Evolutionary conservation across 371 early-diverging fungal species (phyloP).

Genomic region (Modicella reniformis): DNA sequence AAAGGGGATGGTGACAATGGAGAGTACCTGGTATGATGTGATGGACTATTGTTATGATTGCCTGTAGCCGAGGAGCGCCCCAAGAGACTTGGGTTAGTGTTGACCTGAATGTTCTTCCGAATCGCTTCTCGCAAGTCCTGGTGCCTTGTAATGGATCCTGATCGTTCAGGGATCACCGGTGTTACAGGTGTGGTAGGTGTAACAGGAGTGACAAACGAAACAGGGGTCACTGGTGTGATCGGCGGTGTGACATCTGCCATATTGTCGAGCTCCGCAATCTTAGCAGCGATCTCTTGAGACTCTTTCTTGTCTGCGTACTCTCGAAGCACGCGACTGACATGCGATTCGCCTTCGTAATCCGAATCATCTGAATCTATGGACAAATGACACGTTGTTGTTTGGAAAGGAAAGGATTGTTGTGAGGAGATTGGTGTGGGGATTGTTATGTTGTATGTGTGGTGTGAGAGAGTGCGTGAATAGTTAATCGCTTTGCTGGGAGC

Average conservation of each 20-base stretch:
- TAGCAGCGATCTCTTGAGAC: slow-evolving; percentile 15
- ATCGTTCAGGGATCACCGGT: slow-evolving; percentile 1
- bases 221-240: too few relatives aligned
- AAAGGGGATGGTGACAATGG: not conserved
- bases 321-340: slow-evolving; percentile 63
- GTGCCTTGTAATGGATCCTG: slow-evolving; percentile 12
- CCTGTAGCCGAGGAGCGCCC: not conserved
- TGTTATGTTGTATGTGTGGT: too few relatives aligned
- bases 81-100: too few relatives aligned
- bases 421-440: too few relatives aligned
- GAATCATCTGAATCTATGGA: slow-evolving; percentile 64
- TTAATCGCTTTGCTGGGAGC: too few relatives aligned
- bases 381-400: not conserved
- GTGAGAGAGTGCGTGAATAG: too few relatives aligned
- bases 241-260: not conserved
- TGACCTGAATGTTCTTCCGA: slow-evolving; percentile 2
- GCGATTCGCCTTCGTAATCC: slow-evolving; percentile 65
- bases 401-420: not conserved
- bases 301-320: slow-evolving; percentile 63
- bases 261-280: slow-evolving; percentile 38
- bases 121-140: slow-evolving; percentile 13
- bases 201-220: too few relatives aligned
- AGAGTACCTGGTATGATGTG: not conserved
- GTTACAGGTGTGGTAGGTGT: not conserved
- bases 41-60: not conserved